These are phyloP conservation scores for Lumnitzera littorea DNA, from an alignment of 345 rosid species.

Conservation along the genomic window DNA sequence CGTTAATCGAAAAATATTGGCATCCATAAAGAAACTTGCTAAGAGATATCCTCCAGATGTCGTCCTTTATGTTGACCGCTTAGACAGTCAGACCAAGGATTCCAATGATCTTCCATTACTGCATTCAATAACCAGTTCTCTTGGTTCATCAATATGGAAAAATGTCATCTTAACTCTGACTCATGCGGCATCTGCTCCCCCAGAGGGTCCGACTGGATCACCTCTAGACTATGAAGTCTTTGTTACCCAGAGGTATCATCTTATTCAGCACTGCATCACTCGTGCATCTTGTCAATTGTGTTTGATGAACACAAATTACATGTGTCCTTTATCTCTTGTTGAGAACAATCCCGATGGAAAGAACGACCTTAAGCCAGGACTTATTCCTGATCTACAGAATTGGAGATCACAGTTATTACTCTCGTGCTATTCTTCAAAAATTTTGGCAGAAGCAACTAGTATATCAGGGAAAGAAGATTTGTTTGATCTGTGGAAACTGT, in stretches of 20 bases:
- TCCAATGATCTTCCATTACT: conserved; percentile 39
- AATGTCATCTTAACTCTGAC: conserved; percentile 53
- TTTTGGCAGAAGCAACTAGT: conserved; percentile 28
- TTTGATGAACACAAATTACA: conserved; percentile 30
- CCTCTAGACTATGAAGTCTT: conserved; percentile 41
- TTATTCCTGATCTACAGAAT: conserved; percentile 31
- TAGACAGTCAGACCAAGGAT: conserved; percentile 35
- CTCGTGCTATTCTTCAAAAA: conserved; percentile 53
- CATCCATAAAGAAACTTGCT: conserved; percentile 43
- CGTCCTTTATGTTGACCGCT: conserved; percentile 66
- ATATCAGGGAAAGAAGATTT: conserved; percentile 20
- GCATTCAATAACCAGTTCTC: conserved; percentile 30
- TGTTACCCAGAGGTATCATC: conserved; percentile 34
- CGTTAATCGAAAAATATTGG: conserved; percentile 42
- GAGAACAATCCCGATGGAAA: conserved; percentile 44
- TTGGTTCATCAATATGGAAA: conserved; percentile 59
- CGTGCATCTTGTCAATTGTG: conserved; percentile 40
- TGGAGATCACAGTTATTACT: conserved; percentile 60
- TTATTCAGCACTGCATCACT: conserved; percentile 39
- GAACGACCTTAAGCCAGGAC: conserved; percentile 17
- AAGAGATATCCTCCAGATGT: conserved; percentile 57
- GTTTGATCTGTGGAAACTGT: conserved; percentile 18
- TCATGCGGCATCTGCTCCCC: conserved; percentile 53
- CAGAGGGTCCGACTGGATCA: conserved; percentile 35
- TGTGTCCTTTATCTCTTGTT: conserved; percentile 42